Conservation (phyloP, 352 stramenopile genomes). For the Salisapilia sapeloensis region DNA sequence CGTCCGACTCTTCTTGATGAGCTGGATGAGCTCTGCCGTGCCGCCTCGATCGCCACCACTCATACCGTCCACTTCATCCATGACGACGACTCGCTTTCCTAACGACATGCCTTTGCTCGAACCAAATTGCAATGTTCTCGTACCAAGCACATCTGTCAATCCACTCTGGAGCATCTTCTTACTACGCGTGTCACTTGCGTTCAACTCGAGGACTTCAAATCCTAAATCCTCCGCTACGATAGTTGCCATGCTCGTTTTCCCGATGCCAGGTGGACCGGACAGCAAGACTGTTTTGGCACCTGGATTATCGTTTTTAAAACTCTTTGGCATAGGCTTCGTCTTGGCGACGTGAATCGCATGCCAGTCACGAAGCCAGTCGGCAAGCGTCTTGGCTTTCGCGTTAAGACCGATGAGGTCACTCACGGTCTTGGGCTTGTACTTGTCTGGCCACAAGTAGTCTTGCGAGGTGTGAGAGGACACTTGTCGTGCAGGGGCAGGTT, state of each 20-base stretch:
- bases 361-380: conserved; percentile 70
- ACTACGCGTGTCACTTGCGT: conserved; percentile 95
- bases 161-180: conserved; percentile 90
- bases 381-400: conserved; percentile 79
- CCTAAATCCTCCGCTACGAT: conserved; percentile 83
- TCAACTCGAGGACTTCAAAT: conserved; percentile 91
- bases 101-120: conserved; percentile 13
- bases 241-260: conserved; percentile 92
- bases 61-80: conserved; percentile 99
- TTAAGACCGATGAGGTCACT: conserved; percentile 90
- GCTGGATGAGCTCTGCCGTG: conserved; percentile 96
- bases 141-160: conserved; percentile 87
- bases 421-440: conserved; percentile 87
- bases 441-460: conserved; percentile 90
- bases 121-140: conserved; percentile 83
- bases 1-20: conserved; percentile 97
- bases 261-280: conserved; percentile 91
- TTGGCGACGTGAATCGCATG: conserved; percentile 67
- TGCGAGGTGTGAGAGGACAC: conserved; percentile 18
- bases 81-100: conserved; percentile 89
- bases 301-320: conserved; percentile 74
- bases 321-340: conserved; percentile 70
- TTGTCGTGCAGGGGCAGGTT: too few species aligned
- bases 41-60: conserved; percentile 91
- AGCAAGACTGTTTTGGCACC: conserved; percentile 90